phyloP scores from a whole-genome alignment of 2,329 filamentous ascomycete species.

The Trichophyton simii region DNA sequence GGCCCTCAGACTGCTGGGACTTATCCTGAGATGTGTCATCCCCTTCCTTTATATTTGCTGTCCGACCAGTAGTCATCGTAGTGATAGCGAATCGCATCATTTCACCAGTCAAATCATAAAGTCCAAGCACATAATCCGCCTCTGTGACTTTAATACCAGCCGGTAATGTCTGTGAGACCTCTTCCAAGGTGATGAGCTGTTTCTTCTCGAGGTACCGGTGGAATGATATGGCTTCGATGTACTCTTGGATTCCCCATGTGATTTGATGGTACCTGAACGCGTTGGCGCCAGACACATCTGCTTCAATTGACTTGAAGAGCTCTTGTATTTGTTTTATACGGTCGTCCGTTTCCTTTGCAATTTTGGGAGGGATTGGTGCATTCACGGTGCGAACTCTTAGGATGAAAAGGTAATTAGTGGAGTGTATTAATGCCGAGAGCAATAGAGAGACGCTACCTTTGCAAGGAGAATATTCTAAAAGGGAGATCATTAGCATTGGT shows the following conservation, averaged over 20 bases:
- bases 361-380: slow-evolving; percentile 48
- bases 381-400: slow-evolving; percentile 30
- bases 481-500: slow-evolving; percentile 12
- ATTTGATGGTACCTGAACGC: slow-evolving; percentile 73
- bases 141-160: slow-evolving; percentile 53
- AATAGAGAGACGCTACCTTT: slow-evolving; percentile 44
- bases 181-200: slow-evolving; percentile 54
- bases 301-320: slow-evolving; percentile 54
- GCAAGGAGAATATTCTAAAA: slow-evolving; percentile 66
- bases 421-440: background rate
- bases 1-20: slow-evolving; percentile 16
- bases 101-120: slow-evolving; percentile 91
- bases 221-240: slow-evolving; percentile 83
- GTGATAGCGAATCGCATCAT: slow-evolving; percentile 95
- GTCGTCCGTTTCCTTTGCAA: slow-evolving; percentile 55
- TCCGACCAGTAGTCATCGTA: slow-evolving; percentile 61
- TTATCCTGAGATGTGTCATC: slow-evolving; percentile 10
- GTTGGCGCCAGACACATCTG: slow-evolving; percentile 67
- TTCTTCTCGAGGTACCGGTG: slow-evolving; percentile 74
- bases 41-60: slow-evolving; percentile 24
- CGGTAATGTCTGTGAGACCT: slow-evolving; percentile 38
- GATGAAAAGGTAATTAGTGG: background rate
- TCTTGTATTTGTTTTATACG: slow-evolving; percentile 59
- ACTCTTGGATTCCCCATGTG: slow-evolving; percentile 75
- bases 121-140: slow-evolving; percentile 77